Evolutionary conservation across 441 rosid species (phyloP).

Genomic region (Biscutella laevigata): DNA sequence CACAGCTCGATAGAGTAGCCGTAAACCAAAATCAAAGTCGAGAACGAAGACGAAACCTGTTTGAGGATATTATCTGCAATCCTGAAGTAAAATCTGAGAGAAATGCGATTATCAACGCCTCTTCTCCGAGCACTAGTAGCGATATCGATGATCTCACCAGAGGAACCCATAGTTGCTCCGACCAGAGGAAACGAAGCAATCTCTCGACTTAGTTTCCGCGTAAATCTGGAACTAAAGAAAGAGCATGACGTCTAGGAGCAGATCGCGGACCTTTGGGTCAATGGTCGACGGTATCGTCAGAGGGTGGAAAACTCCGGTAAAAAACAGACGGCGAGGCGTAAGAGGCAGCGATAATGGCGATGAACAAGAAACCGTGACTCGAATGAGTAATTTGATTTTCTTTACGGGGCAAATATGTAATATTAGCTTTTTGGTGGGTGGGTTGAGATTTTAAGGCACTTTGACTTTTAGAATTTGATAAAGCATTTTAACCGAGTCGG

Average conservation of each 20-base stretch:
- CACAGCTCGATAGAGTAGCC: background rate
- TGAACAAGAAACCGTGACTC: background rate
- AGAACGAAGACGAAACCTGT: slow-evolving; percentile 43
- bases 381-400: slow-evolving; percentile 21
- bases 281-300: background rate
- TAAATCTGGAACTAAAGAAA: background rate
- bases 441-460: too few relatives aligned
- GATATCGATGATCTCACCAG: slow-evolving; percentile 56
- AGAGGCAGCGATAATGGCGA: slow-evolving; percentile 21
- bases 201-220: background rate
- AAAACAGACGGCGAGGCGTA: slow-evolving; percentile 8
- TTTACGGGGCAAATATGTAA: slow-evolving; percentile 10
- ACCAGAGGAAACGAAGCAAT: background rate
- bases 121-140: slow-evolving; percentile 57
- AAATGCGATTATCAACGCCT: slow-evolving; percentile 69
- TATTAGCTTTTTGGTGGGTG: background rate
- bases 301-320: slow-evolving; percentile 6
- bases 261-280: background rate
- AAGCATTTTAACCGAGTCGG: too few relatives aligned
- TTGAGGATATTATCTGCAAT: slow-evolving; percentile 84
- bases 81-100: slow-evolving; percentile 66
- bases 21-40: slow-evolving; percentile 10
- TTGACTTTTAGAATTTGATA: too few relatives aligned
- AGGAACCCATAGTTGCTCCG: slow-evolving; percentile 42
- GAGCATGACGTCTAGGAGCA: background rate